These are phyloP conservation scores for Coix lacrymajobi DNA, from an alignment of 176 grass and related monocot species.

Conservation along the genomic window DNA sequence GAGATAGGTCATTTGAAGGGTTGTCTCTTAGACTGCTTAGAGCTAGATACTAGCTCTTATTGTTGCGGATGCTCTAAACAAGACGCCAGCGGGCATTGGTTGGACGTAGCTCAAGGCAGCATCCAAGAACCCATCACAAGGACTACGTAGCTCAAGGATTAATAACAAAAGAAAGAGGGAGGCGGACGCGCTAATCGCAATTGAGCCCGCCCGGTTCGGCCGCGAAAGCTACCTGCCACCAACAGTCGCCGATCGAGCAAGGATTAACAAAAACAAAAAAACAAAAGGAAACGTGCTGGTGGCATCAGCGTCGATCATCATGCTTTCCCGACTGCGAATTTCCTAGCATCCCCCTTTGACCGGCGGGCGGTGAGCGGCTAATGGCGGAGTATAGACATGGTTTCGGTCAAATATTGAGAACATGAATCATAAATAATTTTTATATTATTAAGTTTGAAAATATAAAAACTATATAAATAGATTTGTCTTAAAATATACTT, in stretches of 20 bases:
- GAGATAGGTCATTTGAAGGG: too few relatives aligned
- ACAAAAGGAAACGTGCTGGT: neutral
- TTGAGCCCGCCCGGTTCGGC: neutral
- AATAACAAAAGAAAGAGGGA: neutral
- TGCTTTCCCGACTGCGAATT: neutral
- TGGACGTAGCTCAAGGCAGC: neutral
- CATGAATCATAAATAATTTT: too few relatives aligned
- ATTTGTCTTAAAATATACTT: too few relatives aligned
- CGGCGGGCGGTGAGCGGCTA: too few relatives aligned
- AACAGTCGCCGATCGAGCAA: neutral
- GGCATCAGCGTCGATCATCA: neutral
- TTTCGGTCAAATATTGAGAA: too few relatives aligned
- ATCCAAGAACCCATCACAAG: too few relatives aligned
- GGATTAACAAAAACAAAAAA: neutral
- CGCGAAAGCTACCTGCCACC: neutral
- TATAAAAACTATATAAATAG: too few relatives aligned
- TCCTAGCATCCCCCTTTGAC: constrained; percentile 1
- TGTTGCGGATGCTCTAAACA: too few relatives aligned
- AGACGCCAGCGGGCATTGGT: neutral
- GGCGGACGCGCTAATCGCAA: neutral
- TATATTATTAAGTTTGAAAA: too few relatives aligned
- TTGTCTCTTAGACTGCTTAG: too few relatives aligned
- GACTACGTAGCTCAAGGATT: neutral
- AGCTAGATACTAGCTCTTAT: neutral
- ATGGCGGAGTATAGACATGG: too few relatives aligned